These are phyloP conservation scores for Xylaria grammica DNA, from an alignment of 495 filamentous ascomycete species.

Conservation along the genomic window DNA sequence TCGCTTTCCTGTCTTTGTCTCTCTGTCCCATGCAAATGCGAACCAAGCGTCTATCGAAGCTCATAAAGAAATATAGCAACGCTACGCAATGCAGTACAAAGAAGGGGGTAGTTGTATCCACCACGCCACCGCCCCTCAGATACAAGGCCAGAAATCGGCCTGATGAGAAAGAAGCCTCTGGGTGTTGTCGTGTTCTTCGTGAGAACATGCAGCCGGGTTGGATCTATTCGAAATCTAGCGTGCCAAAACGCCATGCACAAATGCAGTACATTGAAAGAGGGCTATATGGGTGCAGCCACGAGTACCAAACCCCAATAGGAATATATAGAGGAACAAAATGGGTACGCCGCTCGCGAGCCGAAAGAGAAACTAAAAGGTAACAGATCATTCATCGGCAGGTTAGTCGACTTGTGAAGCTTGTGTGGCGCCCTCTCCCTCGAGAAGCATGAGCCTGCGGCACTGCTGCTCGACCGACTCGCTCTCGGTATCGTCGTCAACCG, in stretches of 20 bases:
- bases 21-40: background rate
- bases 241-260: background rate
- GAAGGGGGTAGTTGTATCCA: background rate
- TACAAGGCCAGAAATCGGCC: background rate
- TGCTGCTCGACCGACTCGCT: constrained; percentile 36
- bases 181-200: background rate
- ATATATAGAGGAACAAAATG: background rate
- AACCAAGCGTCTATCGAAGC: background rate
- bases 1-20: background rate
- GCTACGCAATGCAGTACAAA: too few relatives aligned
- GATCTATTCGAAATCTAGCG: too few relatives aligned
- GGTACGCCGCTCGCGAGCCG: background rate
- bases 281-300: too few relatives aligned
- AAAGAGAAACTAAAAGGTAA: background rate
- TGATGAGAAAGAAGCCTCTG: too few relatives aligned
- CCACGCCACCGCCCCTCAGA: background rate
- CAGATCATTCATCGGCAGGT: background rate
- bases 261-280: too few relatives aligned
- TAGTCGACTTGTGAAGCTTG: constrained; percentile 4
- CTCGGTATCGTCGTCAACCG: constrained; percentile 34
- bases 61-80: background rate
- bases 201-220: too few relatives aligned
- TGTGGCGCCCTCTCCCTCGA: constrained; percentile 24
- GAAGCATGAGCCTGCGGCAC: constrained; percentile 35
- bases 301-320: too few relatives aligned